Percentiles rank a stretch among this genome's conserved stretches.
Evolutionary conservation across 768 basidiomycete species (phyloP).

Genomic region (Lactarius vividus): DNA sequence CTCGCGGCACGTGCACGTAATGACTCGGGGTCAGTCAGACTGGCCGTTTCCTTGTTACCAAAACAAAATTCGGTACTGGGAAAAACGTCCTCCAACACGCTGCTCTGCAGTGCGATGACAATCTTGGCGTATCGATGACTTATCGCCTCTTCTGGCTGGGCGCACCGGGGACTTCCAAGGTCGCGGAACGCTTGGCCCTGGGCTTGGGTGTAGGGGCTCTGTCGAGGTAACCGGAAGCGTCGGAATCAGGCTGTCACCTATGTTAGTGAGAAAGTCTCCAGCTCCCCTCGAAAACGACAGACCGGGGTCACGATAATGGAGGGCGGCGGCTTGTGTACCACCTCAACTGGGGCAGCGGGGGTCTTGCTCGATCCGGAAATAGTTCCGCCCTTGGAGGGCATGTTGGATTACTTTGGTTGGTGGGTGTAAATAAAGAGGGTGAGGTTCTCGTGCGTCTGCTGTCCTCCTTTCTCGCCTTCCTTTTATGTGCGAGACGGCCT

Average conservation of each 20-base stretch:
- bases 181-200: not conserved
- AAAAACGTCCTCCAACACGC: not conserved
- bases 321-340: not conserved
- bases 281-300: not conserved
- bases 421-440: not conserved
- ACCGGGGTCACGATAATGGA: constrained; percentile 1
- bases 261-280: not conserved
- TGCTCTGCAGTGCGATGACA: not conserved
- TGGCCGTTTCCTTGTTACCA: too few species aligned
- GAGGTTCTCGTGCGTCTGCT: constrained; percentile 2
- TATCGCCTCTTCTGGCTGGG: constrained; percentile 5
- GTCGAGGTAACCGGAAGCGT: too few species aligned
- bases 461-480: not conserved
- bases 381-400: constrained; percentile 10
- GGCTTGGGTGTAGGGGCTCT: not conserved
- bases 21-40: too few species aligned
- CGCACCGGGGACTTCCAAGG: not conserved
- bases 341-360: not conserved
- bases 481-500: constrained; percentile 12
- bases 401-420: constrained; percentile 8
- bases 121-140: not conserved
- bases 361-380: not conserved
- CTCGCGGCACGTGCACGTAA: too few species aligned
- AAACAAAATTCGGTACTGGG: not conserved
- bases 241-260: not conserved